Evolutionary conservation across 257 asterid genomes (phyloP), one percentile per base, ranked within the genome.

Genomic region (Ligustrum vulgare): DNA sequence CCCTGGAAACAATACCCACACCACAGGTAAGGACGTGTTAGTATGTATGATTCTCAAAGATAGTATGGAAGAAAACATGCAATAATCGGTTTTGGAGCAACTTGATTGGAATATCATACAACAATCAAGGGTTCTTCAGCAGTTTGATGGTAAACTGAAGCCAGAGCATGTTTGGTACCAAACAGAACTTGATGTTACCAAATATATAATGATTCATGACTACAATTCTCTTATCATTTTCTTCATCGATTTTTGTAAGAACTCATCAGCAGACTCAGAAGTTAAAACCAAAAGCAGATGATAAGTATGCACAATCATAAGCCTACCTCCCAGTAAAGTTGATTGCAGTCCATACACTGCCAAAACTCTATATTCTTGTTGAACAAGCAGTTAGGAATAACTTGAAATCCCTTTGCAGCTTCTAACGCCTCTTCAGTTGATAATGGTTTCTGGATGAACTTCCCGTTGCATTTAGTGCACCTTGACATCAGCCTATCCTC

Each of bases 351-450:
- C 89, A 73, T 91, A 85, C 97, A 92, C 84, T 91, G 94, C 98
- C 99, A 94, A 74, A 94, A 92, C 85, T 91, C 93, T 41, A 92
- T 68, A 76, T 92, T 91, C 82, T 83, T 89, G 78, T 94, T 80
- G 74, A 94, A 92, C 84, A 92, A 83, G 80, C 99, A 94, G 64
- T 87, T 89, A 45, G 99, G 99, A 80, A 92, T 92, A 78, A 89
- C 95, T 88, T 94, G 98, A 82, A 92, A 94, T 79, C 98, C 97
- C 82, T 94, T 91, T 12, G 96, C 91, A 33, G 98, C 98, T 85
- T 88, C 95, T 64, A 91, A 84, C 28, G 98, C 99, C 87, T 94
- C 99, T 83, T 91, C 93, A 67, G 96, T 91, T 70, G 98, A 67
- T 73, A 94, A 84, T 56, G 99, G 95, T 87, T 91, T 94, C 82